Evolutionary conservation across 2,329 filamentous ascomycete species (phyloP), one percentile per base, ranked within the genome.

Genomic region (Paraphaeosphaeria sporulosa): DNA sequence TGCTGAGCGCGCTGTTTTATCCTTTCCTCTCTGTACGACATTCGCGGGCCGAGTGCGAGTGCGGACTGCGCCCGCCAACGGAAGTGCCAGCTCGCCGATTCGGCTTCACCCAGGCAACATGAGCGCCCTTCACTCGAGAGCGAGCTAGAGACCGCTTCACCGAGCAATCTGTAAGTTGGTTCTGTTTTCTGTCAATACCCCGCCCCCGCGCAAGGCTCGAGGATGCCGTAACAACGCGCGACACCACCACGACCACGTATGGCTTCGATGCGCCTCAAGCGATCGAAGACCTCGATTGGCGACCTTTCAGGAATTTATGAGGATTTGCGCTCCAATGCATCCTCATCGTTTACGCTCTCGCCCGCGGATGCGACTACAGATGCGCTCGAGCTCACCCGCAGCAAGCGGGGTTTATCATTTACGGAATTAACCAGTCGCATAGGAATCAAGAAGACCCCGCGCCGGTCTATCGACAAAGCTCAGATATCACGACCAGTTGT

Each of bases 401-500:
- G 55, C 3, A 62, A 61, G 51, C 67, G 73, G 13, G 63, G 66
- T 13, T 71, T 75, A 50, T 75, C 71, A 0, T 66, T 71, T 17
- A 61, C 64, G 4, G 75, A 71, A 63, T 66, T 76, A 49, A 75
- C 74, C 50, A 60, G 66, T 9, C 65, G 63, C 4, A 56, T 71
- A 58, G 71, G 67, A 66, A 62, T 61, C 30, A 70, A 65, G 58
- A 57, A 64, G 64, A 50, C 66, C 25, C 59, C 60, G 10, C 65
- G 57, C 43, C 42, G 63, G 25, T 65, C 66, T 8, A 69, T 70
- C 50, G 61, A 70, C 12, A 74, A 69, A 55, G 38, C 60, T 6
- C 55, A 49, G 4, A 75, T 73, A 25, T 76, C 73, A 17, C 62
- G 62, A 44, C 73, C 73, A 1, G 72, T 72, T 23, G 19, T 63